phyloP scores from a whole-genome alignment of 805 yeast species.

The Wickerhamomyces canadensis region DNA sequence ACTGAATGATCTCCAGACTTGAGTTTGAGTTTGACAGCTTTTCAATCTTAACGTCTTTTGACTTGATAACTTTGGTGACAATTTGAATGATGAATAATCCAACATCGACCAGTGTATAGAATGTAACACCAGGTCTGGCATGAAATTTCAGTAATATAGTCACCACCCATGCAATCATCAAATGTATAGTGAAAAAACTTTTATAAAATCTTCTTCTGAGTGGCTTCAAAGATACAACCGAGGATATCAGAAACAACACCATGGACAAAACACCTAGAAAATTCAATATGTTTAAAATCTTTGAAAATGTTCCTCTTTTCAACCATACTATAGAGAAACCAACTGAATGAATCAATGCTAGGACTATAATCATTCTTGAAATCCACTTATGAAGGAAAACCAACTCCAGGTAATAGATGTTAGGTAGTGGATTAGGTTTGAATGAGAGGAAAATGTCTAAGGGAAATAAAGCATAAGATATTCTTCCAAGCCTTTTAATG shows the following conservation, averaged over 20 bases:
- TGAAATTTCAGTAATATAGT: conserved; percentile 47
- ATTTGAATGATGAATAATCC: conserved; percentile 33
- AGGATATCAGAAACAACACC: conserved; percentile 29
- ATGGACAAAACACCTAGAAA: conserved; percentile 47
- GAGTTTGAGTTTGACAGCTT: conserved; percentile 15
- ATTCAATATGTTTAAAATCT: conserved; percentile 36
- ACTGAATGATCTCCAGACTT: conserved; percentile 19
- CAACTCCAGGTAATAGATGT: conserved; percentile 46
- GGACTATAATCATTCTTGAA: conserved; percentile 47
- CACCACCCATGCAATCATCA: conserved; percentile 40
- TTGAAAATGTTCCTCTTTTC: conserved; percentile 28
- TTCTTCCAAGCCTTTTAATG: conserved; percentile 56
- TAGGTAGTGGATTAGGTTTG: conserved; percentile 46
- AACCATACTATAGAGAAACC: conserved; percentile 50
- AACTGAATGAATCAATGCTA: conserved; percentile 44
- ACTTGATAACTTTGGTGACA: conserved; percentile 26
- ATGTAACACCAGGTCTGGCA: conserved; percentile 63
- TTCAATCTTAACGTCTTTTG: conserved; percentile 11
- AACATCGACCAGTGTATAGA: conserved; percentile 26
- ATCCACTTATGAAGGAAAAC: conserved; percentile 67
- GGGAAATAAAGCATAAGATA: conserved; percentile 54
- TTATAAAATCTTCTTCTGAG: conserved; percentile 46
- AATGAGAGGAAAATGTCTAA: conserved; percentile 50
- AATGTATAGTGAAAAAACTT: conserved; percentile 53
- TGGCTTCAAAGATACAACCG: conserved; percentile 41